Evolutionary conservation across 2,329 filamentous ascomycete genomes (phyloP), one percentile per base, ranked within the genome.

Genomic region (Trichoderma afroharzianum): DNA sequence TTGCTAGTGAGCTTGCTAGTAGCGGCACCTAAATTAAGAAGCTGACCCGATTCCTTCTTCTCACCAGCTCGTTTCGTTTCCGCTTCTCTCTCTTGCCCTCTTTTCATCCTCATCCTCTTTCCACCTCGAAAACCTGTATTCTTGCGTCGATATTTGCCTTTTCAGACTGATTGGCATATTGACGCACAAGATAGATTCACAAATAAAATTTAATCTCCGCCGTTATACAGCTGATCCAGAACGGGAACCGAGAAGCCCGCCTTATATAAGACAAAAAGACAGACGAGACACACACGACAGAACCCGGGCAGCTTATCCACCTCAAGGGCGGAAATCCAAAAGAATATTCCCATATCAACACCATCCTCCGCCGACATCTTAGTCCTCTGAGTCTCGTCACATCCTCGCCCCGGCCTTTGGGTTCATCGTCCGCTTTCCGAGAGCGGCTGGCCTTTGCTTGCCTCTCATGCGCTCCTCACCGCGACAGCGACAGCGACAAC

Each of bases 11-110:
- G 21, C 33, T 47, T 21, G 15, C 50, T 55, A 55, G 66, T 68
- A 68, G 66, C 55, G 55, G 66, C 66, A 68, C 66, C 55, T 68
- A 68, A 61, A 68, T 61, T 68, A 68, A 68, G 66, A 61, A 61
- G 66, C 66, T 68, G 66, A 68, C 66, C 66, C 33, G 36, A 24
- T 61, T 30, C 63, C 53, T 32, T 53, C 43, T 59, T 53, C 43
- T 59, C 64, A 53, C 57, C 36, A 59, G 53, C 32, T n/a, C 24
- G 39, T 59, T 57, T 32, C 63, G n/a, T 32, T n/a, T 67, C 33
- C 26, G 14, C 66, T 39, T 39, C 36, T 21, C 32, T 61, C 24
- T 24, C 53, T 24, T 14, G 28, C 33, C 21, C 21, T 24, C 21
- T 24, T 24, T 59, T 39, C 30, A 21, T n/a, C 39, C 26, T 58